A percentile compares a stretch with the other conserved stretches of the same genome.
phyloP scores from a whole-genome alignment of 1,284 basidiomycete species.

The Entoloma clypeatum region DNA sequence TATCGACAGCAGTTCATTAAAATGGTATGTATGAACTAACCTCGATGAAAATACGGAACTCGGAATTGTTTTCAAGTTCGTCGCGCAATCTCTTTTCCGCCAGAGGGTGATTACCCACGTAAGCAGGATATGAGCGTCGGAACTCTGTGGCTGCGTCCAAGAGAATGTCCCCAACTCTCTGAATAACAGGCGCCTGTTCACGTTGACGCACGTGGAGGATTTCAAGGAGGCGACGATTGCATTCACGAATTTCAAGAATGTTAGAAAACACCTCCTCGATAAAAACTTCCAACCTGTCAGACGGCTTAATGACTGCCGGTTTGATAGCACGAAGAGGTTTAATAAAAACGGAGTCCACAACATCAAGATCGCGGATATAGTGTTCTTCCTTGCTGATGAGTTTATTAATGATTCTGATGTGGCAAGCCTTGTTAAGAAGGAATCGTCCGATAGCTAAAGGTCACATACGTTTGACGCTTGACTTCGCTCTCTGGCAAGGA shows the following conservation, averaged over 20 bases:
- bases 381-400: slow-evolving; percentile 89
- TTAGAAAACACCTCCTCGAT: slow-evolving; percentile 88
- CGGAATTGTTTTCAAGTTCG: slow-evolving; percentile 77
- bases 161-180: slow-evolving; percentile 88
- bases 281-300: slow-evolving; percentile 68
- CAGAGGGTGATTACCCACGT: slow-evolving; percentile 81
- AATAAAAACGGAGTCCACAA: slow-evolving; percentile 84
- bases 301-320: slow-evolving; percentile 68
- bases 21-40: slow-evolving; percentile 38
- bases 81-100: slow-evolving; percentile 86
- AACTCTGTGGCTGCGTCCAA: slow-evolving; percentile 88
- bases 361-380: slow-evolving; percentile 86
- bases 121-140: slow-evolving; percentile 79
- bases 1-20: not conserved
- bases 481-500: slow-evolving; percentile 76
- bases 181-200: slow-evolving; percentile 82
- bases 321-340: slow-evolving; percentile 66
- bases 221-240: slow-evolving; percentile 80
- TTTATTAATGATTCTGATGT: slow-evolving; percentile 82
- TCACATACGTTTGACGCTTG: slow-evolving; percentile 72
- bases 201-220: slow-evolving; percentile 84
- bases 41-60: slow-evolving; percentile 87
- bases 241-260: slow-evolving; percentile 77
- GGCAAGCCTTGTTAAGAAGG: slow-evolving; percentile 9
- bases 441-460: slow-evolving; percentile 1